phyloP scores from a whole-genome alignment of 2,329 filamentous ascomycete genomes.

The Penicillium sp. region DNA sequence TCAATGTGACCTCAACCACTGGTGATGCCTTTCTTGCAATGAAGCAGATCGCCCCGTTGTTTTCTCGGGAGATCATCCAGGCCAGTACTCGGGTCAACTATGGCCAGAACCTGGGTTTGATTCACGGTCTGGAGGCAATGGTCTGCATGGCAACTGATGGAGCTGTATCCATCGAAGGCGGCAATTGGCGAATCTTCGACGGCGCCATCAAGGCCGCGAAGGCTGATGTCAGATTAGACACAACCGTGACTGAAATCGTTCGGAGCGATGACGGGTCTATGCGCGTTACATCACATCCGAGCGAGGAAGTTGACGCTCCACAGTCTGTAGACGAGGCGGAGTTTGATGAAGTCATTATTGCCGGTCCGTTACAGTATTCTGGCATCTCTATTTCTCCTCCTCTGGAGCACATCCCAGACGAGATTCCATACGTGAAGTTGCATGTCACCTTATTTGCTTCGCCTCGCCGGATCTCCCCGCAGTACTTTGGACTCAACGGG shows the following conservation, averaged over 20 bases:
- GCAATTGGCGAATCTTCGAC: constrained; percentile 95
- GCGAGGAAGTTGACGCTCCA: constrained; percentile 10
- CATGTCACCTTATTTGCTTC: constrained; percentile 90
- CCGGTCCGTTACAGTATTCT: constrained; percentile 80
- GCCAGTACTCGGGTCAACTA: constrained; percentile 93
- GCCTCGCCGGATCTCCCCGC: constrained; percentile 67
- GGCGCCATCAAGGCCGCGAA: constrained; percentile 69
- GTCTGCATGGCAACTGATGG: constrained; percentile 88
- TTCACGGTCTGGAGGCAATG: constrained; percentile 89
- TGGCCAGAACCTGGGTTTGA: constrained; percentile 79
- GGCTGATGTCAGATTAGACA: constrained; percentile 65
- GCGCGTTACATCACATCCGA: constrained; percentile 43
- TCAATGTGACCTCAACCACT: constrained; percentile 66
- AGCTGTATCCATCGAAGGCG: constrained; percentile 74
- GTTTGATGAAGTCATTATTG: constrained; percentile 82
- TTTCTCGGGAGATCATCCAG: constrained; percentile 81
- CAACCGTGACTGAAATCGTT: constrained; percentile 64
- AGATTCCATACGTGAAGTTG: constrained; percentile 81
- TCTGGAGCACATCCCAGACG: constrained; percentile 60
- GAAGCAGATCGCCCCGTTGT: constrained; percentile 67
- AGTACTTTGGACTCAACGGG: constrained; percentile 68
- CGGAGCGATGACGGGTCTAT: constrained; percentile 43
- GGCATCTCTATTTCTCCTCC: constrained; percentile 58
- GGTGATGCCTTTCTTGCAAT: constrained; percentile 71
- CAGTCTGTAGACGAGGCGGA: constrained; percentile 19